Conservation (phyloP, 23 red algal species). For the Cyanidioschyzon merolae region DNA sequence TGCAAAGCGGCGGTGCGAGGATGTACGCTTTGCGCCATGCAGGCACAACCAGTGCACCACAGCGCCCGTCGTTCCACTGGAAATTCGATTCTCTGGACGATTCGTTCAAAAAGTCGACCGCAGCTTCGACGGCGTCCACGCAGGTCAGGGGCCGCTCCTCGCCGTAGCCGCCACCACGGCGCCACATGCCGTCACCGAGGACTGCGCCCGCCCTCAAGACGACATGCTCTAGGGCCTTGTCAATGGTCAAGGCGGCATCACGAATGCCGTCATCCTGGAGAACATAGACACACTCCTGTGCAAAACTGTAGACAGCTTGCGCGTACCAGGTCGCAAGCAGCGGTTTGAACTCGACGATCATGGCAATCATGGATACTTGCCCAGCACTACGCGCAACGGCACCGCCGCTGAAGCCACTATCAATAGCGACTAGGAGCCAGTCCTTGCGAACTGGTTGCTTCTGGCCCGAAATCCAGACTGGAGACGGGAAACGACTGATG, state of each 20-base stretch:
- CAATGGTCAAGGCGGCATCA: background rate
- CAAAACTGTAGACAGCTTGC: background rate
- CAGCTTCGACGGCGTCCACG: background rate
- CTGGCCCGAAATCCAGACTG: background rate
- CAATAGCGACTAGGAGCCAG: slow-evolving; percentile 2
- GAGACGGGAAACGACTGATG: background rate
- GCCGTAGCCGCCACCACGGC: slow-evolving; percentile 4
- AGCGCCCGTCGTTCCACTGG: background rate
- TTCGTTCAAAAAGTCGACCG: background rate
- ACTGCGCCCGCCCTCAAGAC: background rate
- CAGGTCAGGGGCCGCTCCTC: slow-evolving; percentile 1
- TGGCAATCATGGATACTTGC: background rate
- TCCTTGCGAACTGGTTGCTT: background rate
- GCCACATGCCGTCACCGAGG: slow-evolving; percentile 5
- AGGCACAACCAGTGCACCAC: background rate
- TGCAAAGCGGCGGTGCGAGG: background rate
- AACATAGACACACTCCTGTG: background rate
- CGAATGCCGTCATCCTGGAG: background rate
- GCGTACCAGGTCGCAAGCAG: background rate
- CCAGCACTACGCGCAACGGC: background rate
- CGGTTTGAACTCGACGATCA: background rate
- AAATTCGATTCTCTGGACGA: background rate
- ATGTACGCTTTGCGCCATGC: background rate
- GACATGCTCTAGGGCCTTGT: background rate
- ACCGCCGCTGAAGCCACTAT: background rate